Conservation (phyloP, 768 basidiomycete species). For the Boletus barrowsii region DNA sequence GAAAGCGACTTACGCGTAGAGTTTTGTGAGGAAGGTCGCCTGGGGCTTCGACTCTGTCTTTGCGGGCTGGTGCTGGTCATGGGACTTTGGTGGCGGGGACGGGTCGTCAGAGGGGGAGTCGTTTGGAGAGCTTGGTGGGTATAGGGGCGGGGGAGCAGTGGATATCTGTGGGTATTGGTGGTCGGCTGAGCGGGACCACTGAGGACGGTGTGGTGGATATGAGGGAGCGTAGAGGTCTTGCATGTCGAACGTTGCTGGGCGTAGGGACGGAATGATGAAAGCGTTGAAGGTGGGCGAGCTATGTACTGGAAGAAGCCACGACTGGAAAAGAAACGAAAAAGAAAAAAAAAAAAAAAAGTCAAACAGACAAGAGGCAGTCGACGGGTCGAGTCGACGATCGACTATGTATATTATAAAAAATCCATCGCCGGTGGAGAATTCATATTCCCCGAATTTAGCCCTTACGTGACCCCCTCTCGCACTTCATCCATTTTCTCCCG, state of each 20-base stretch:
- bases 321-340: constrained; percentile 20
- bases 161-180: constrained; percentile 35
- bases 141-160: constrained; percentile 32
- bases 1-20: constrained; percentile 76
- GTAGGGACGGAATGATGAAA: constrained; percentile 38
- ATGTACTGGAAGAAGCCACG: constrained; percentile 32
- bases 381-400: constrained; percentile 31
- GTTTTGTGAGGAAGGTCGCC: constrained; percentile 95
- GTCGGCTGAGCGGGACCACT: constrained; percentile 33
- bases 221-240: constrained; percentile 47
- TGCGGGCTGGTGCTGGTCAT: constrained; percentile 48
- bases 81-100: constrained; percentile 36
- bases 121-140: constrained; percentile 36
- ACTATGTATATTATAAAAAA: constrained; percentile 39
- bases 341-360: constrained; percentile 26
- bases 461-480: constrained; percentile 32
- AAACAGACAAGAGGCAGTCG: constrained; percentile 27
- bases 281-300: constrained; percentile 29
- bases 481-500: constrained; percentile 32
- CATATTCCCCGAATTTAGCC: constrained; percentile 35
- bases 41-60: constrained; percentile 81
- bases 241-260: constrained; percentile 41
- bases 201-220: constrained; percentile 36
- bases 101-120: constrained; percentile 48
- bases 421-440: constrained; percentile 38